Evolutionary conservation across 2,329 filamentous ascomycete genomes (phyloP), one percentile per base, ranked within the genome.

Genomic region (Lojkania enalia): DNA sequence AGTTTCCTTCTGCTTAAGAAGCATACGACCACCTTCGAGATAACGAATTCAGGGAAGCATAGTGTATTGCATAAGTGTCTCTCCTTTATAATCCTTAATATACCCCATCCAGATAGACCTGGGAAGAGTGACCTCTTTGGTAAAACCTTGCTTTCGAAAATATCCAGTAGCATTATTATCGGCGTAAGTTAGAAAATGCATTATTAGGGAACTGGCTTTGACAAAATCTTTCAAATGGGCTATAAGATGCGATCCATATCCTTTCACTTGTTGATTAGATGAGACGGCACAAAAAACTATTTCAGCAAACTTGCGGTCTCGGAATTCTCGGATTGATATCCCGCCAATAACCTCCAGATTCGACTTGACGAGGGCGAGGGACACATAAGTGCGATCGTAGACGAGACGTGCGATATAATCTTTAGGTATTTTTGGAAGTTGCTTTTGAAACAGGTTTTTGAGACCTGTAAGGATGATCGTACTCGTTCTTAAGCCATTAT

Each of bases 101-200:
- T 97, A 99, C 2, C 94, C 94, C 94, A 97, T 97, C 94, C 94
- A 99, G 3, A 90, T 85, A 2, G 86, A 84, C 61, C 85, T 87
- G 46, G 94, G 88, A 1, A 99, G 82, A 0, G 91, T 96, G 53
- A 99, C 97, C 60, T 99, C 92, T 69, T 99, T 99, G 1, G 94
- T 97, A 65, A 99, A 99, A 0, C 94, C 94, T 68, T 99, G 94
- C 69, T 99, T 99, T 71, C 97, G 95, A 72, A 99, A 99, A 70
- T 97, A 99, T 9, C 94, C 94, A 55, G 96, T 99, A 29, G 94
- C 94, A 64, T 97, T 96, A 70, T 99, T 99, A 71, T 99, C 94
- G 54, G 94, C 94, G 64, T 99, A 99, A 1, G 94, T 99, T 2
- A 99, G 79, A 71, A 99, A 99, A 71, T 99, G 91, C 91, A 96